Evolutionary conservation across 2,329 filamentous ascomycete species (phyloP).

Genomic region (Microcyclospora tardicrescens): DNA sequence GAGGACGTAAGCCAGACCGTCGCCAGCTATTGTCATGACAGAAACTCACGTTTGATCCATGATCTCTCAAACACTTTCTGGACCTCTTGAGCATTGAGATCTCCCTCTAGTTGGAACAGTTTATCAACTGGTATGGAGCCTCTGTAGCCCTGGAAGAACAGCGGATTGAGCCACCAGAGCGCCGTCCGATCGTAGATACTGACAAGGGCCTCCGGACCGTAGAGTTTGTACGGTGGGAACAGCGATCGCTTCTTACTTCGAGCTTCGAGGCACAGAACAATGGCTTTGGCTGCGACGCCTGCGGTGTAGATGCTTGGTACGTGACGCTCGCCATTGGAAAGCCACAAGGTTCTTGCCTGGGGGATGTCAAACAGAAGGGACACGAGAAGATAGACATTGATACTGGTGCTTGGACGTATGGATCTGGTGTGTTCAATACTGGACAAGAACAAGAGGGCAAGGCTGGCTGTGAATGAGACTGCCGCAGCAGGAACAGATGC

Average conservation of each 20-base stretch:
- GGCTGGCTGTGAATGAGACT: constrained; percentile 8
- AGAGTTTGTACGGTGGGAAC: constrained; percentile 6
- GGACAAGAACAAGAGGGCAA: constrained; percentile 9
- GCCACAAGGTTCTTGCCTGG: constrained; percentile 12
- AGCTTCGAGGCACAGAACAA: constrained; percentile 11
- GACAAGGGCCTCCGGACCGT: constrained; percentile 10
- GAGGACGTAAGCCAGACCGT: no score
- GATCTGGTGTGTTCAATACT: constrained; percentile 9
- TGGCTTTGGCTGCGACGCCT: constrained; percentile 7
- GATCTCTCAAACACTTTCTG: constrained; percentile 3
- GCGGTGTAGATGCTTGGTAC: constrained; percentile 8
- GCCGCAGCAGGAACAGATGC: constrained; percentile 9
- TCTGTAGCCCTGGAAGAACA: constrained; percentile 19
- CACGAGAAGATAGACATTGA: constrained; percentile 10
- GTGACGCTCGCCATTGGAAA: constrained; percentile 5
- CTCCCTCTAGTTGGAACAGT: constrained; percentile 11
- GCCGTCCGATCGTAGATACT: constrained; percentile 17
- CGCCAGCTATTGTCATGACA: no score
- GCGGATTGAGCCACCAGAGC: constrained; percentile 27
- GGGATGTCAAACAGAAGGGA: constrained; percentile 10
- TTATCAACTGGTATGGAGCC: constrained; percentile 12
- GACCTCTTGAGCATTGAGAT: constrained; percentile 5
- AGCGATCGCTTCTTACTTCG: constrained; percentile 8
- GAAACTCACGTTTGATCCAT: constrained; percentile 4
- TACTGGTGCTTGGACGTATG: constrained; percentile 8